Base-by-base conservation (phyloP, 148 eudicot genomes). In the Euryodendron excelsum region DNA sequence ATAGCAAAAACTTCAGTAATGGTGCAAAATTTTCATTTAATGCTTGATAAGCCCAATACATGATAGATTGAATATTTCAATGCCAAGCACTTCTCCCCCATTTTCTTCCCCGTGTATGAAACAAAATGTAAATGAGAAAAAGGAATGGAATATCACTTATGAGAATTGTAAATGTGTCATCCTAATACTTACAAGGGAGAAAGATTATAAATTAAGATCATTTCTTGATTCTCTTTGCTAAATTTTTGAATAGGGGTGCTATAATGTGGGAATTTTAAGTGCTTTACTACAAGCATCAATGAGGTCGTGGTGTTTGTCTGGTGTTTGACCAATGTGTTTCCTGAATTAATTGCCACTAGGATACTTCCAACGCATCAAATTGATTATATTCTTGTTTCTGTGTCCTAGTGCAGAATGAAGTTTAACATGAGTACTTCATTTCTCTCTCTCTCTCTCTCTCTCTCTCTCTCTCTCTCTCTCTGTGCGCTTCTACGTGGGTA, bases 201-300 rank as follows among this genome's bases (percentile, higher is more conserved):
- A 15, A 2, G 13, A 14, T 5, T 37, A 67, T 17, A 20, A 67
- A 37, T 31, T 28, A 52, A 50, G 33, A 36, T 74, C 63, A 31
- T 76, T 41, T 30, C 63, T 77, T 66, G 12, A 48, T 66, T 64
- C 72, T 41, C 48, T 52, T 75, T 75, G 66, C 69, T 61, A 21
- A 60, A 25, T 27, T 61, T 25, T 60, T 20, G 23, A 61, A 27
- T 75, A 18, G 5, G 41, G 20, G 53, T 44, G 27, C 12, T n/a
- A 15, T 41, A n/a, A n/a, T 9, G 23, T 21, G 53, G n/a, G 25
- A 20, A 41, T 39, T 55, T 10, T 25, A 11, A 28, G 58, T 5
- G 28, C 20, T 56, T 47, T 68, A 21, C 72, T 18, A 15, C 8
- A 3, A 4, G 3, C 3, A 5, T 28, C 53, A 48, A 12, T 48